Percentiles rank a stretch among this genome's conserved stretches.
These are phyloP conservation scores for Diaporthe vexans DNA, from an alignment of 2,329 filamentous ascomycete species.

Conservation along the genomic window DNA sequence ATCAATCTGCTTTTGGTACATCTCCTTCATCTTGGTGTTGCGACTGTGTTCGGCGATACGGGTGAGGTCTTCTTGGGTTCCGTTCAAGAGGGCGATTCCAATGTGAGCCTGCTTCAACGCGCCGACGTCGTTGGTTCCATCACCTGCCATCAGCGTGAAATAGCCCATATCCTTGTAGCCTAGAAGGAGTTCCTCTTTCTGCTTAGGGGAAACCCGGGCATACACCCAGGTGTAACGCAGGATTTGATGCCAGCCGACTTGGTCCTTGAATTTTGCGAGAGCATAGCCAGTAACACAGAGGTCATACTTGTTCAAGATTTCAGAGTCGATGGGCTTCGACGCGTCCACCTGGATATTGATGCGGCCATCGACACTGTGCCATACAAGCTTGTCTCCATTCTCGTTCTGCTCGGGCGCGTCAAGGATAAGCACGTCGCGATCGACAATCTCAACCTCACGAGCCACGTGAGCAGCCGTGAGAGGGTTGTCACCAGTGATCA, in stretches of 20 bases:
- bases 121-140: constrained; percentile 98
- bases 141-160: constrained; percentile 98
- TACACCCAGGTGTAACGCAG: constrained; percentile 97
- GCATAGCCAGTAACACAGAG: constrained; percentile 97
- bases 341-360: constrained; percentile 88
- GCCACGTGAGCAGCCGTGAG: constrained; percentile 97
- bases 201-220: constrained; percentile 96
- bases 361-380: constrained; percentile 95
- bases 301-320: constrained; percentile 88
- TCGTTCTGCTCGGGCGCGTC: constrained; percentile 94
- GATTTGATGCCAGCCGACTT: constrained; percentile 81
- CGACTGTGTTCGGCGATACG: constrained; percentile 94
- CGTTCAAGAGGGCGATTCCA: constrained; percentile 95
- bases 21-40: constrained; percentile 97
- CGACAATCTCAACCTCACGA: constrained; percentile 95
- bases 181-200: constrained; percentile 98
- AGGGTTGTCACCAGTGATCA: constrained; percentile 99
- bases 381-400: constrained; percentile 85
- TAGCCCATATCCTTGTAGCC: constrained; percentile 97
- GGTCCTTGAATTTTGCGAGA: constrained; percentile 87
- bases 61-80: constrained; percentile 89
- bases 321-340: constrained; percentile 81
- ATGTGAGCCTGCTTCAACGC: constrained; percentile 98
- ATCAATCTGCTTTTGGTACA: constrained; percentile 95
- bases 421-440: constrained; percentile 93